A percentile compares a stretch with the other conserved stretches of the same genome.
These are phyloP conservation scores for Dillenia suffruticosa DNA, from an alignment of 164 flowering plant species.

Conservation along the genomic window DNA sequence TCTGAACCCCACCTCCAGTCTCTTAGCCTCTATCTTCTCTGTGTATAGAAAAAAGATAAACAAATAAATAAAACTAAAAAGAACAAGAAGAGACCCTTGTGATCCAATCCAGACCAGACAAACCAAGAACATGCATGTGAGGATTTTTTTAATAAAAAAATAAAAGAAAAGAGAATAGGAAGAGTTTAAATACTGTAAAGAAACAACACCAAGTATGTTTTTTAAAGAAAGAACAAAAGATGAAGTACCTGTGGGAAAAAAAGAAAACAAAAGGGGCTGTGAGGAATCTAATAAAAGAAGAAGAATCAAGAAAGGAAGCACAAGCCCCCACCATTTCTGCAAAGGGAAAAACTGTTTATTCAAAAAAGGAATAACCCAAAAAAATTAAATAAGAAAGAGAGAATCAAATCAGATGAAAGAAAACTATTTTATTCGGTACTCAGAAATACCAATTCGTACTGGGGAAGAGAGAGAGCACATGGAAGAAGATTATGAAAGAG, in stretches of 20 bases:
- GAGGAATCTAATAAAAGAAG: slow-evolving; percentile 15
- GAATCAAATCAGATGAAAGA: slow-evolving; percentile 5
- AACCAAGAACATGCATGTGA: slow-evolving; percentile 49
- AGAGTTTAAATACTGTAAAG: background rate
- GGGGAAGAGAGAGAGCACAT: slow-evolving; percentile 1
- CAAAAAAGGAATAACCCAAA: slow-evolving; percentile 5
- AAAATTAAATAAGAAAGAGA: slow-evolving; percentile 5
- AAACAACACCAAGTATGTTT: background rate
- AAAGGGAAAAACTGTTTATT: slow-evolving; percentile 2
- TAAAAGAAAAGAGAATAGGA: background rate
- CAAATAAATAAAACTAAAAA: too few species aligned
- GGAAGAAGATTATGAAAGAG: background rate
- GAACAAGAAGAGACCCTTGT: slow-evolving; percentile 28
- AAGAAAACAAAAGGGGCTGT: background rate
- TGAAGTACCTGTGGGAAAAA: background rate
- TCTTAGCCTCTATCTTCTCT: slow-evolving; percentile 7
- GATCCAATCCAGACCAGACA: slow-evolving; percentile 63
- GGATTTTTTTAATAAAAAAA: background rate
- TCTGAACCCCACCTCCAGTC: slow-evolving; percentile 22
- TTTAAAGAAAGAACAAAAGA: slow-evolving; percentile 1
- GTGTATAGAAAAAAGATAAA: slow-evolving; percentile 8
- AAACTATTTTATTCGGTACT: background rate
- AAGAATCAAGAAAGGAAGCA: slow-evolving; percentile 18
- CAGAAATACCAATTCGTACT: slow-evolving; percentile 2
- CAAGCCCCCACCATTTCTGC: slow-evolving; percentile 18